Base-by-base conservation (phyloP, 768 basidiomycete genomes). In the Mycena amicta region DNA sequence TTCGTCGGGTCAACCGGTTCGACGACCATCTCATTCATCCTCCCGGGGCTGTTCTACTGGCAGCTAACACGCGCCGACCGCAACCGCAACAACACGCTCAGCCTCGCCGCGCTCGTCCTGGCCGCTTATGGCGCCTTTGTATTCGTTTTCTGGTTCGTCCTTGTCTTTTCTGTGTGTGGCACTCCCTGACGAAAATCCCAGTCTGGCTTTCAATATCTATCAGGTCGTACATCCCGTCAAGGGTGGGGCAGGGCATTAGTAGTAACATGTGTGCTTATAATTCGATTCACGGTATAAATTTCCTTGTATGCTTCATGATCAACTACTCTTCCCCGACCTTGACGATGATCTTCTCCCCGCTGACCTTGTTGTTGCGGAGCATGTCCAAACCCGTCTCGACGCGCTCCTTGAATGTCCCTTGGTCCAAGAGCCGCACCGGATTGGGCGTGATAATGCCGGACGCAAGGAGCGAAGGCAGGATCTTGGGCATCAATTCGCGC, bases 1-100 rank as follows among this genome's bases (percentile, higher is more conserved):
- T 97, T 99, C 69, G 96, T 99, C 33, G 97, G 97, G 1, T 89
- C 94, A 23, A 98, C 95, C 1, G 97, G 97, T 13, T 96, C 93
- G 15, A 97, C 95, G 25, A 96, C 95, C 20, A 93, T 98, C 57
- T 95, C 93, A 1, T 98, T 98, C 75, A 97, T 98, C 67, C 81
- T 97, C 31, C 95, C 95, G 0, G 95, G 93, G 2, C 74, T 95
- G 50, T 90, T 97, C 69, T 97, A 92, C 76, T 98, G 93, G 89
- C 89, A 92, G 86, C 78, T 96, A 62, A 87, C 90, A 59, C 85
- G 86, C 59, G 73, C 84, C 51, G 88, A 93, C 66, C 75, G 78
- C 5, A 80, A 78, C 23, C 76, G 75, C 52, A 84, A 68, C 63
- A 71, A 78, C 64, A 75, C 72, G 51, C 64, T 79, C 59, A 83